A percentile compares a stretch with the other conserved stretches of the same genome.
Evolutionary conservation across 352 stramenopile genomes (phyloP).

Genomic region (Labyrinthula sp.): DNA sequence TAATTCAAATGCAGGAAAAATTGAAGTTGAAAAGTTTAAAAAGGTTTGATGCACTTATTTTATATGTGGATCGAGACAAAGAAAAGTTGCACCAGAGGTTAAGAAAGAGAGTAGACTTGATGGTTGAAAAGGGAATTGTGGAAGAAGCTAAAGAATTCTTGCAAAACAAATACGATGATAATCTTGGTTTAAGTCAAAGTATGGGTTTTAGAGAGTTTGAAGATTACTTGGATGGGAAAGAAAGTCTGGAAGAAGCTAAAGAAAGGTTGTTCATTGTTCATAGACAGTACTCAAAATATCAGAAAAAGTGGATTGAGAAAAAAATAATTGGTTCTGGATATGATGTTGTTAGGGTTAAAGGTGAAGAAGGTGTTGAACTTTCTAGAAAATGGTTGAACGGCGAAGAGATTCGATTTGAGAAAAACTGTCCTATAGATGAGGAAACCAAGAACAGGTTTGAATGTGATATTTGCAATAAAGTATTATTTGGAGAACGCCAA

Average conservation of each 20-base stretch:
- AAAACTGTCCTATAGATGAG: background rate
- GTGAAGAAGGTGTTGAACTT: background rate
- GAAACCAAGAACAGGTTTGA: conserved; percentile 5
- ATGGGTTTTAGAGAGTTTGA: background rate
- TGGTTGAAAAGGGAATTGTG: conserved; percentile 50
- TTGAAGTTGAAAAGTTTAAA: conserved; percentile 40
- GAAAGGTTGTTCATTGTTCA: conserved; percentile 7
- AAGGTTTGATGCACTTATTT: conserved; percentile 48
- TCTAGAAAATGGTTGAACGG: conserved; percentile 2
- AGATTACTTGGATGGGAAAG: background rate
- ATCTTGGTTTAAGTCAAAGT: background rate
- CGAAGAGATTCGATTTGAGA: conserved; percentile 1
- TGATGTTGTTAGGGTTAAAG: conserved; percentile 1
- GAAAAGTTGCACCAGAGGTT: conserved; percentile 45
- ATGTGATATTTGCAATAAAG: conserved; percentile 3
- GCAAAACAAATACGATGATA: background rate
- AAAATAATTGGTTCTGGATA: conserved; percentile 8
- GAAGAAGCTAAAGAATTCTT: conserved; percentile 46
- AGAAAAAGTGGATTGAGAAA: conserved; percentile 24
- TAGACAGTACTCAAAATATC: conserved; percentile 16
- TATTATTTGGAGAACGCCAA: conserved; percentile 5
- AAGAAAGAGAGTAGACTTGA: conserved; percentile 43
- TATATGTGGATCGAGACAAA: conserved; percentile 54
- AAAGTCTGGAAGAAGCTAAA: conserved; percentile 17
- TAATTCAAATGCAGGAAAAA: conserved; percentile 32